Percentiles rank a stretch among this genome's conserved stretches.
phyloP scores from a whole-genome alignment of 768 basidiomycete species.

The Suillus brevipes region DNA sequence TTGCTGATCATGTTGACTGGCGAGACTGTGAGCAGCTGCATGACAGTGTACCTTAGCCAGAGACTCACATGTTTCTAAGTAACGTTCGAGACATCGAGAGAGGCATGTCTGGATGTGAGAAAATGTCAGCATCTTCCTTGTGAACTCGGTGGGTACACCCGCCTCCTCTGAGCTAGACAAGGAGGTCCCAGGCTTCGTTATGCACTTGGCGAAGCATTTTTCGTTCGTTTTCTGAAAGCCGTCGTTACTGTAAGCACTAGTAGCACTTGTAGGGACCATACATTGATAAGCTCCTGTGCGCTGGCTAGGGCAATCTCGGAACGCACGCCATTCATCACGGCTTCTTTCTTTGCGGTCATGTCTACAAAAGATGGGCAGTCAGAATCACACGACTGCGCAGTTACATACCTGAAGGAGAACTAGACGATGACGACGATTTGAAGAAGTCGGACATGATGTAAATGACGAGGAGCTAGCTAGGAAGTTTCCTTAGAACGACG shows the following conservation, averaged over 20 bases:
- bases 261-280: slow-evolving; percentile 27
- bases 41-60: slow-evolving; percentile 15
- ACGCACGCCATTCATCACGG: slow-evolving; percentile 61
- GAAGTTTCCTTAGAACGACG: not conserved
- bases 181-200: slow-evolving; percentile 71
- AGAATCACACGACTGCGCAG: not conserved
- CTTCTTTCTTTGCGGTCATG: slow-evolving; percentile 39
- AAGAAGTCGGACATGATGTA: slow-evolving; percentile 56
- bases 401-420: slow-evolving; percentile 28
- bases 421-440: slow-evolving; percentile 38
- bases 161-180: slow-evolving; percentile 76
- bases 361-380: slow-evolving; percentile 26
- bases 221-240: slow-evolving; percentile 71
- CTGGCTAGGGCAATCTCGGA: slow-evolving; percentile 72
- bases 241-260: not conserved
- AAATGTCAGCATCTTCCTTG: not conserved
- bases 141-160: slow-evolving; percentile 9
- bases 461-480: not conserved
- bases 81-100: slow-evolving; percentile 74
- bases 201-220: slow-evolving; percentile 74
- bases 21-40: not conserved
- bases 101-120: slow-evolving; percentile 60
- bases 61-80: slow-evolving; percentile 78
- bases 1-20: slow-evolving; percentile 78
- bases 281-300: slow-evolving; percentile 81